These are phyloP conservation scores for Tylopilus balloui DNA, from an alignment of 768 basidiomycete genomes.

Conservation along the genomic window DNA sequence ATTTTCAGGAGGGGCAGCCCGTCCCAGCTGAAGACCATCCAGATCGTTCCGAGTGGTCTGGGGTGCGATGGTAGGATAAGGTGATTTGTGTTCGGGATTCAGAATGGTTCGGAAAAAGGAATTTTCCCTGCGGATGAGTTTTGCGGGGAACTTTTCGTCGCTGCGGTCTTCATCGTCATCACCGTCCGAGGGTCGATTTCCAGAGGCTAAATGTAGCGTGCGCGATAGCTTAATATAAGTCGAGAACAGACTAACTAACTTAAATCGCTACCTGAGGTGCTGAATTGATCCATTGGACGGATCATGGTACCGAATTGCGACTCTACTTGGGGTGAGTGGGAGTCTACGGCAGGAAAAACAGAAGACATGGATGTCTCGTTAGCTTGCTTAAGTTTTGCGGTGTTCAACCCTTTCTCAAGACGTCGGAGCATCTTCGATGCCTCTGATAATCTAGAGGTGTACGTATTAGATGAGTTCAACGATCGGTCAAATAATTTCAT, in stretches of 20 bases:
- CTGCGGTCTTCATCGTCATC: constrained; percentile 67
- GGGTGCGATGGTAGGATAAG: constrained; percentile 26
- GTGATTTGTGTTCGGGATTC: constrained; percentile 57
- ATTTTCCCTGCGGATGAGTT: constrained; percentile 70
- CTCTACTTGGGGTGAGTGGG: constrained; percentile 24
- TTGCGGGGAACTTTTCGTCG: constrained; percentile 71
- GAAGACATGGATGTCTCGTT: constrained; percentile 32
- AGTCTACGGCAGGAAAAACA: constrained; percentile 32
- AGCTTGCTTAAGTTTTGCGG: constrained; percentile 65
- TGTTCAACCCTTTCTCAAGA: constrained; percentile 78
- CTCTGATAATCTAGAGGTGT: constrained; percentile 62
- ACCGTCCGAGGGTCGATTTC: constrained; percentile 28
- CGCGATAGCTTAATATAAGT: constrained; percentile 2
- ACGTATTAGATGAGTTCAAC: constrained; percentile 8
- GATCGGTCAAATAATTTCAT: constrained; percentile 10
- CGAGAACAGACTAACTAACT: background rate
- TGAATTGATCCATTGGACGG: constrained; percentile 29
- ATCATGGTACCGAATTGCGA: constrained; percentile 29
- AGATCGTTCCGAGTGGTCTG: constrained; percentile 32
- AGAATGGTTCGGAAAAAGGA: constrained; percentile 84
- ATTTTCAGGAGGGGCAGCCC: constrained; percentile 35
- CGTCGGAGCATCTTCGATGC: constrained; percentile 87
- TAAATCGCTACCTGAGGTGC: constrained; percentile 24
- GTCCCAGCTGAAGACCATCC: constrained; percentile 33
- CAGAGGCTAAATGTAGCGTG: constrained; percentile 18